These are phyloP conservation scores for Phytophthora palmivora DNA, from an alignment of 352 stramenopile genomes.

Conservation along the genomic window DNA sequence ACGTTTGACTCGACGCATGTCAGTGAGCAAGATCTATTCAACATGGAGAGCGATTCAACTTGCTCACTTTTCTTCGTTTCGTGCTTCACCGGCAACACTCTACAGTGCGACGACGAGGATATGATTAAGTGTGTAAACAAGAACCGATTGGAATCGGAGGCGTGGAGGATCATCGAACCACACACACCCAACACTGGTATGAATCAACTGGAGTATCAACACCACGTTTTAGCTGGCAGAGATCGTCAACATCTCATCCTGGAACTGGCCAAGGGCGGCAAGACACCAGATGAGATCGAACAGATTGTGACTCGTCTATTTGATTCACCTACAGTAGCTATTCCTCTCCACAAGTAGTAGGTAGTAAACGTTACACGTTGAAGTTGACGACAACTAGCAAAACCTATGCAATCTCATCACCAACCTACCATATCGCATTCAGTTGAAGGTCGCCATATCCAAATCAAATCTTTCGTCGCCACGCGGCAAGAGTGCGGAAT, in stretches of 20 bases:
- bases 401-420: conserved; percentile 17
- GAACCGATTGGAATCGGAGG: conserved; percentile 9
- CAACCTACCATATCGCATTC: conserved; percentile 7
- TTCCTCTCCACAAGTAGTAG: conserved; percentile 2
- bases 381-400: conserved; percentile 10
- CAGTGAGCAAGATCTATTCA: conserved; percentile 14
- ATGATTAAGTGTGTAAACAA: conserved; percentile 15
- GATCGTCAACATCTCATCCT: conserved; percentile 23
- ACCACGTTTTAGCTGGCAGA: not conserved
- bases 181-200: not conserved
- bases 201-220: not conserved
- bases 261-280: conserved; percentile 20
- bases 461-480: conserved; percentile 32
- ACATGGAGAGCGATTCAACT: conserved; percentile 17
- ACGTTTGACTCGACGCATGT: conserved; percentile 23
- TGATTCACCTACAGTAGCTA: conserved; percentile 1
- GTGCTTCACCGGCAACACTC: conserved; percentile 16
- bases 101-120: conserved; percentile 13
- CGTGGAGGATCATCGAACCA: conserved; percentile 23
- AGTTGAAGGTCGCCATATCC: conserved; percentile 12
- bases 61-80: conserved; percentile 28
- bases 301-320: conserved; percentile 28
- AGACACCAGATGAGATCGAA: conserved; percentile 21
- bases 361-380: not conserved
- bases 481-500: conserved; percentile 32